Evolutionary conservation across 2,329 filamentous ascomycete species (phyloP).

Genomic region (Eutypella sp.): DNA sequence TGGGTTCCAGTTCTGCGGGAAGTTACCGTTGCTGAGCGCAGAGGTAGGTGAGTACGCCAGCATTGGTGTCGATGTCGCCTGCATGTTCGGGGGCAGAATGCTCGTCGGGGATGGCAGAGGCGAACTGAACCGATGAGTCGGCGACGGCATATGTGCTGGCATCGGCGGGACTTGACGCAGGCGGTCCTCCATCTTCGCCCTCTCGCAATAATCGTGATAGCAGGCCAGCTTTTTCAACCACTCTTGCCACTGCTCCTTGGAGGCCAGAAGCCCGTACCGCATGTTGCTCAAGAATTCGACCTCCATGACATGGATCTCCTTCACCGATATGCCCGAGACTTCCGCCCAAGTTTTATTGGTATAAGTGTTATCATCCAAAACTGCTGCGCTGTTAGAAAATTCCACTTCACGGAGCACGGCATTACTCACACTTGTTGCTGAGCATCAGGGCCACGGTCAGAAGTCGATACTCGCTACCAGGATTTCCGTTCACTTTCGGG

Average conservation of each 20-base stretch:
- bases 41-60: constrained; percentile 37
- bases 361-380: constrained; percentile 97
- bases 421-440: constrained; percentile 80
- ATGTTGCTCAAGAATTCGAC: constrained; percentile 99
- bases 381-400: constrained; percentile 34
- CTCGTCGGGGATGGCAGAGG: constrained; percentile 47
- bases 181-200: constrained; percentile 44
- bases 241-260: constrained; percentile 76
- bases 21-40: constrained; percentile 18
- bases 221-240: constrained; percentile 81
- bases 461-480: constrained; percentile 87
- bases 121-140: constrained; percentile 36
- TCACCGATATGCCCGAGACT: constrained; percentile 87
- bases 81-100: constrained; percentile 26
- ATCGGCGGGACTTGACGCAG: constrained; percentile 25
- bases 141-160: constrained; percentile 37
- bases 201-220: constrained; percentile 79
- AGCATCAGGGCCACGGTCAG: constrained; percentile 95
- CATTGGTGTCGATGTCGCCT: constrained; percentile 31
- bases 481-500: constrained; percentile 81
- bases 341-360: constrained; percentile 99
- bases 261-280: constrained; percentile 87
- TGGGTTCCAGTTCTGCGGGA: constrained; percentile 33
- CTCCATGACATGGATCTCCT: constrained; percentile 98
- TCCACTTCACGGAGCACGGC: not conserved